phyloP scores from a whole-genome alignment of 345 rosid genomes.

The Eutrema heterophyllum region DNA sequence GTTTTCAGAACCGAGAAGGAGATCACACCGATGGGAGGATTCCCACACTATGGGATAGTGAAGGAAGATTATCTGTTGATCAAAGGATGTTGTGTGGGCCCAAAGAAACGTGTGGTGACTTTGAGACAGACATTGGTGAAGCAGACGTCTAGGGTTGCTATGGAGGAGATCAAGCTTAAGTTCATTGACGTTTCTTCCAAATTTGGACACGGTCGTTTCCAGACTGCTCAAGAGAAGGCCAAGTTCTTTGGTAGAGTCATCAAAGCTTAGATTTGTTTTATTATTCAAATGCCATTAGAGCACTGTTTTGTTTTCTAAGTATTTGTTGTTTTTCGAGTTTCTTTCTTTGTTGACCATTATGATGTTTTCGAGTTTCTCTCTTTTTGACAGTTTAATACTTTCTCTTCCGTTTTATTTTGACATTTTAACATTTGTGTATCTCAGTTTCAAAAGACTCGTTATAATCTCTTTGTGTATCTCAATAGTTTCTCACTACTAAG shows the following conservation, averaged over 20 bases:
- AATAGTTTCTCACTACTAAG: too few relatives aligned
- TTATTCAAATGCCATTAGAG: background rate
- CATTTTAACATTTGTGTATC: background rate
- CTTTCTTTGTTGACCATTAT: background rate
- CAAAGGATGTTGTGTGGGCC: constrained; percentile 85
- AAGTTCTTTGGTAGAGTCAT: constrained; percentile 59
- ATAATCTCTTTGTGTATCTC: too few relatives aligned
- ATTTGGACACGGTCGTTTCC: constrained; percentile 74
- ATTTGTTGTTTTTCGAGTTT: background rate
- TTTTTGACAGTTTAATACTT: background rate
- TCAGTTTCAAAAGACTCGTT: too few relatives aligned
- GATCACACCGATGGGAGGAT: constrained; percentile 91
- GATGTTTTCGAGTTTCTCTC: background rate
- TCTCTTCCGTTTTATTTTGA: background rate
- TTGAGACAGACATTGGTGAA: constrained; percentile 65
- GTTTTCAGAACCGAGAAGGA: constrained; percentile 57
- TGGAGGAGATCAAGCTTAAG: constrained; percentile 73
- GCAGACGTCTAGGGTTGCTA: constrained; percentile 72
- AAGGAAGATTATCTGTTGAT: constrained; percentile 81
- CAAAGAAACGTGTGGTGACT: constrained; percentile 89
- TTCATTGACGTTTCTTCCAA: constrained; percentile 72
- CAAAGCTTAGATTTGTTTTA: constrained; percentile 38
- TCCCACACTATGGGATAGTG: constrained; percentile 85
- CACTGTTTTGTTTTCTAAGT: background rate
- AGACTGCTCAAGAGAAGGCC: constrained; percentile 72